phyloP scores from a whole-genome alignment of 2,329 filamentous ascomycete genomes.

The Penicillium brevicompactum region DNA sequence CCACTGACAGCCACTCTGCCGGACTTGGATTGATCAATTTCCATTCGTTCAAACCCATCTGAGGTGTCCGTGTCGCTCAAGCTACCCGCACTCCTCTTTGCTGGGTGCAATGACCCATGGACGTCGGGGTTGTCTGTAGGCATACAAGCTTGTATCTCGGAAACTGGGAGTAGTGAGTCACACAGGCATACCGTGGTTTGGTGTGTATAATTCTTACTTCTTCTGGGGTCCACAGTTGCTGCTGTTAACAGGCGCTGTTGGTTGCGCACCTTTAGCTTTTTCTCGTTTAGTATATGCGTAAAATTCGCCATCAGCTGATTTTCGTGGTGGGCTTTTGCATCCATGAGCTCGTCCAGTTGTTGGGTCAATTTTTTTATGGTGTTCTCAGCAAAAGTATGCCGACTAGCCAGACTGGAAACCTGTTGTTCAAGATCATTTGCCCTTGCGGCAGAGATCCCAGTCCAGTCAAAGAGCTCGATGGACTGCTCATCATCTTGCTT shows the following conservation, averaged over 20 bases:
- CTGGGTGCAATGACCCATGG: conserved; percentile 14
- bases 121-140: conserved; percentile 14
- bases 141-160: conserved; percentile 25
- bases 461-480: conserved; percentile 61
- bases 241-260: conserved; percentile 59
- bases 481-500: conserved; percentile 56
- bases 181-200: background rate
- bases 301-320: conserved; percentile 61
- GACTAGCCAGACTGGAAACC: conserved; percentile 44
- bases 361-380: conserved; percentile 54
- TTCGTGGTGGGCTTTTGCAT: conserved; percentile 60
- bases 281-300: conserved; percentile 60
- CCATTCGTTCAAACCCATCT: conserved; percentile 42
- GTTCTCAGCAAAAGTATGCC: conserved; percentile 49
- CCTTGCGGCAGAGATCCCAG: conserved; percentile 49
- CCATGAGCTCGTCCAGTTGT: conserved; percentile 61
- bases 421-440: conserved; percentile 46
- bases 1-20: conserved; percentile 13
- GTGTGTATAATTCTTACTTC: conserved; percentile 29
- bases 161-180: conserved; percentile 21
- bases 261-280: conserved; percentile 66
- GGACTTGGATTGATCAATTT: conserved; percentile 28
- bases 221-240: conserved; percentile 48
- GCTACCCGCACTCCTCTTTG: conserved; percentile 33
- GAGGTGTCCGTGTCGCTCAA: conserved; percentile 29